phyloP scores from a whole-genome alignment of 768 basidiomycete genomes.

The Tulasnella calospora region DNA sequence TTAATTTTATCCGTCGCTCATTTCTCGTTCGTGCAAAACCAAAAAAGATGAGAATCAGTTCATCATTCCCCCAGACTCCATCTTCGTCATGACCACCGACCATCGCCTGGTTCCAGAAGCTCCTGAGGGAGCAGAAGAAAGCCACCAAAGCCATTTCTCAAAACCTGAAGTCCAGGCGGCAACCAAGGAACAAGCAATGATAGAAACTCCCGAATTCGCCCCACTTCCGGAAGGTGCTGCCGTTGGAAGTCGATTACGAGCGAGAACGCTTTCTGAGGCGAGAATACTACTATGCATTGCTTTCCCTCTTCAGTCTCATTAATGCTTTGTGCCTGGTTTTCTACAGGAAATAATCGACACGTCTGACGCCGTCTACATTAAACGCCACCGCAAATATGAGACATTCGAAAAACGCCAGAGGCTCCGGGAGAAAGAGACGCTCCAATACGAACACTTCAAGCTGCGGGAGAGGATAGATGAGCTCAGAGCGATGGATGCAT shows the following conservation, averaged over 20 bases:
- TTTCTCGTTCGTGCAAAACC: slow-evolving; percentile 11
- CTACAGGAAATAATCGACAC: slow-evolving; percentile 57
- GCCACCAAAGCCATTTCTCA: slow-evolving; percentile 71
- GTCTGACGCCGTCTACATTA: slow-evolving; percentile 74
- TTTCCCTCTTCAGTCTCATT: background rate
- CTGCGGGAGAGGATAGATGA: slow-evolving; percentile 86
- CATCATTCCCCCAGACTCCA: slow-evolving; percentile 59
- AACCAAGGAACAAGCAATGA: slow-evolving; percentile 61
- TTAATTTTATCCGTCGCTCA: background rate
- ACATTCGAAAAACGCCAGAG: slow-evolving; percentile 80
- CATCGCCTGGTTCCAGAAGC: slow-evolving; percentile 48
- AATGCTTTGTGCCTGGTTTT: background rate
- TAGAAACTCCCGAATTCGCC: slow-evolving; percentile 72
- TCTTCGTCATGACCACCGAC: slow-evolving; percentile 71
- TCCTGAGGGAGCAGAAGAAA: slow-evolving; percentile 36
- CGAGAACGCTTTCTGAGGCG: slow-evolving; percentile 63
- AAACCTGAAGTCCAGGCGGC: slow-evolving; percentile 68
- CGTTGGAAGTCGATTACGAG: slow-evolving; percentile 66
- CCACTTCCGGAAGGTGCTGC: slow-evolving; percentile 47
- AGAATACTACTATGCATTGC: slow-evolving; percentile 35
- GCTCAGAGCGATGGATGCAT: slow-evolving; percentile 56
- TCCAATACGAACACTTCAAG: slow-evolving; percentile 88
- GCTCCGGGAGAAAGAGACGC: slow-evolving; percentile 83
- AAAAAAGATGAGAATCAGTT: slow-evolving; percentile 64
- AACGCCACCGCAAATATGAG: slow-evolving; percentile 81